A percentile compares a stretch with the other conserved stretches of the same genome.
Conservation (phyloP, 345 rosid genomes). For the Microcos paniculata region DNA sequence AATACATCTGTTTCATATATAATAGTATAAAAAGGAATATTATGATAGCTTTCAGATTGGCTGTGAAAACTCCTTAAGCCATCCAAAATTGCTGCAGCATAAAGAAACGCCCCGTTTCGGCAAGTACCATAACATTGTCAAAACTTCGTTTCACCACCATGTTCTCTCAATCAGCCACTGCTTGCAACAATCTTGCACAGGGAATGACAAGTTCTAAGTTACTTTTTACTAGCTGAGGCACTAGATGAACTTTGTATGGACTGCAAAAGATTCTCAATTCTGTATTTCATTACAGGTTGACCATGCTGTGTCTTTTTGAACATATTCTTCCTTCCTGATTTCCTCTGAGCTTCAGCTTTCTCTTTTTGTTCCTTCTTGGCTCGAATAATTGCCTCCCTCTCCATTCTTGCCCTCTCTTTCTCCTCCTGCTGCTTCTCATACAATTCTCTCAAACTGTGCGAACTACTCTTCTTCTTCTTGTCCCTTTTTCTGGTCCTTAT, state of each 20-base stretch:
- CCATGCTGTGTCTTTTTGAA: slow-evolving; percentile 71
- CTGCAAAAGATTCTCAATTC: slow-evolving; percentile 82
- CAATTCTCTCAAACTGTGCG: slow-evolving; percentile 41
- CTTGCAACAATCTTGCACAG: not conserved
- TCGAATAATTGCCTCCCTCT: slow-evolving; percentile 55
- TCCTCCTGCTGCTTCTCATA: slow-evolving; percentile 70
- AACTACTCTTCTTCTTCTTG: slow-evolving; percentile 35
- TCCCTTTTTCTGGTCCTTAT: slow-evolving; percentile 27
- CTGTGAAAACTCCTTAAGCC: not conserved
- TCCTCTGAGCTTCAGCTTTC: slow-evolving; percentile 71
- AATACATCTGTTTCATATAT: not conserved
- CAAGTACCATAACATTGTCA: not conserved
- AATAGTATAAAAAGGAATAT: too few species aligned
- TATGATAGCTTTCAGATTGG: too few species aligned
- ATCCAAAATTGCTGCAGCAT: not conserved
- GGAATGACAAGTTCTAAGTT: not conserved
- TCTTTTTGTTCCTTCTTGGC: slow-evolving; percentile 69
- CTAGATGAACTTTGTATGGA: slow-evolving; percentile 51
- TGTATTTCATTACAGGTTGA: slow-evolving; percentile 90
- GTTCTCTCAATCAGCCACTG: not conserved
- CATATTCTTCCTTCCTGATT: slow-evolving; percentile 61
- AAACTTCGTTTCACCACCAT: not conserved
- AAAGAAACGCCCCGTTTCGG: not conserved
- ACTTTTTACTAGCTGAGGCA: slow-evolving; percentile 7
- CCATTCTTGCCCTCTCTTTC: slow-evolving; percentile 61